Base-by-base conservation (phyloP, 768 basidiomycete genomes). In the Tulasnella sp. region DNA sequence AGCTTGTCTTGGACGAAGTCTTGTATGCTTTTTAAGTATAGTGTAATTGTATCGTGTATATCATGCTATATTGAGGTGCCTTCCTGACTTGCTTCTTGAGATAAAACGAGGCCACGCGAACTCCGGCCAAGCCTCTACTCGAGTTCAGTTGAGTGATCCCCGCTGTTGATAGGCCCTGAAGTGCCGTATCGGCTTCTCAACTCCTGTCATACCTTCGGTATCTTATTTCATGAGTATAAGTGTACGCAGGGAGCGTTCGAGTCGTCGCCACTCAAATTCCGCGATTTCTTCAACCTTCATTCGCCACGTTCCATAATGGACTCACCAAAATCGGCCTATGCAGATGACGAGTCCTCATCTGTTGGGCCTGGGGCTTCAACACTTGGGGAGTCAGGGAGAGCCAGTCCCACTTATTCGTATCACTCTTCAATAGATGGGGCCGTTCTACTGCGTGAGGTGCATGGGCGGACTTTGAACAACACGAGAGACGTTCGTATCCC, bases 401-500 rank as follows among this genome's bases (percentile, higher is more conserved):
- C 22, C 11, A 49, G 49, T n/a, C 49, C 49, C 29, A 19, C 68
- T 39, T 77, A 67, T 36, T 77, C 77, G 15, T 77, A 77, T 69
- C 36, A 12, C 9, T 77, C 77, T 29, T 78, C 49, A 17, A 42
- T 58, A 22, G 67, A 77, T 69, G 49, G 49, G 49, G 19, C 19
- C 5, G 31, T 36, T 22, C 25, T 77, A 17, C 76, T 77, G 15
- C n/a, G 77, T 25, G 77, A 77, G 40, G 58, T 54, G 8, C 39
- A 77, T 11, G 77, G 77, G 19, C 49, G 77, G 31, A 52, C 34
- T 1, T 69, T 77, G 36, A 77, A 77, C 42, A 69, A 34, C 17
- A 77, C 54, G 8, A 77, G 67, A 54, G 77, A 77, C 31, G 64
- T 77, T 22, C n/a, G 72, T 49, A 49, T 73, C 14, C n/a, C 39